A percentile compares a stretch with the other conserved stretches of the same genome.
phyloP scores from a whole-genome alignment of 441 rosid species.

The Breynia disticha region DNA sequence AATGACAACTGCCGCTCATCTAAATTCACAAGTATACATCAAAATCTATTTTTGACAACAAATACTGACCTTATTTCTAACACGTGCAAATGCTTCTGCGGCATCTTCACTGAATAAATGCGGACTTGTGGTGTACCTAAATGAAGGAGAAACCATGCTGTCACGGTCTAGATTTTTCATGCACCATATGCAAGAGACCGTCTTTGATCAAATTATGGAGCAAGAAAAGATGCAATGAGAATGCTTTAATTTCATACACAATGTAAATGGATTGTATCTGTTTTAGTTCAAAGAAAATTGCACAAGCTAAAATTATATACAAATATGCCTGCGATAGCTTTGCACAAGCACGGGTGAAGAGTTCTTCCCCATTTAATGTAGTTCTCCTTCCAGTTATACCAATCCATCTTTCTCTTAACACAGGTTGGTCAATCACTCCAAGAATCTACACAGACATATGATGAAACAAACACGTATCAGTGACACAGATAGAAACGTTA shows the following conservation, averaged over 20 bases:
- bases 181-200: no score
- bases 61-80: conserved; percentile 65
- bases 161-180: no score
- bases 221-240: background rate
- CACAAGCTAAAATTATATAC: conserved; percentile 34
- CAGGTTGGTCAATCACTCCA: conserved; percentile 85
- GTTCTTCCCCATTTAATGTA: conserved; percentile 62
- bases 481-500: no score
- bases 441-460: conserved; percentile 26
- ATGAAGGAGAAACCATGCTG: background rate
- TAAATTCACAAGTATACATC: no score
- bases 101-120: conserved; percentile 80
- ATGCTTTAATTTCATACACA: background rate
- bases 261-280: no score
- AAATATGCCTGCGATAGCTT: conserved; percentile 68
- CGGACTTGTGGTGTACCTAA: conserved; percentile 93
- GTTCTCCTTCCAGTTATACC: conserved; percentile 75
- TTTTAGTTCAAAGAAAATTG: no score
- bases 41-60: background rate
- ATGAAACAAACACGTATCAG: no score
- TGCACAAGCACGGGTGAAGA: conserved; percentile 59
- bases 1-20: no score
- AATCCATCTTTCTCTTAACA: conserved; percentile 85
- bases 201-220: background rate
- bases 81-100: conserved; percentile 73